Evolutionary conservation across 306 rosid species (phyloP).

Genomic region (Dryas drummondii): DNA sequence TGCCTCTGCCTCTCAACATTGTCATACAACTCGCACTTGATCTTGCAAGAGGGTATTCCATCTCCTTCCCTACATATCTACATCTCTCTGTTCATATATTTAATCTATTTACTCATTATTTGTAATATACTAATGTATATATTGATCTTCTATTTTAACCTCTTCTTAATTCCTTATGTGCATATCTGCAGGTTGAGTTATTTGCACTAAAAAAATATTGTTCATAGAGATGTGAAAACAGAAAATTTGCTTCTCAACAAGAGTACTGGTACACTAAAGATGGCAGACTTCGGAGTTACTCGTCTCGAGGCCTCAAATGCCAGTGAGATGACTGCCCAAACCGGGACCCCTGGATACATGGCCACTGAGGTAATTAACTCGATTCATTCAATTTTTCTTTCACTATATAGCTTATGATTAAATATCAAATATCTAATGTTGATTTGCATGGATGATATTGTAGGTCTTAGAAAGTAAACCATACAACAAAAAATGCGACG

Average conservation of each 20-base stretch:
- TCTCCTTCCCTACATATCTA: not conserved
- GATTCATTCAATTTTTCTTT: too few relatives aligned
- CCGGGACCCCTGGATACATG: constrained; percentile 19
- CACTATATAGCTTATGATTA: too few relatives aligned
- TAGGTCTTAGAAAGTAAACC: constrained; percentile 20
- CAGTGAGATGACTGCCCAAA: constrained; percentile 17
- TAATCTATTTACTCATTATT: too few relatives aligned
- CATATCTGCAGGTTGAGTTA: not conserved
- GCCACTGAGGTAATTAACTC: constrained; percentile 6
- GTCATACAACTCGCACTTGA: not conserved
- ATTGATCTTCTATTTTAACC: too few relatives aligned
- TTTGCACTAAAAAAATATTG: constrained; percentile 14
- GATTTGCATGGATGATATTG: not conserved
- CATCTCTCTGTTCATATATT: too few relatives aligned
- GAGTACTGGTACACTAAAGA: not conserved
- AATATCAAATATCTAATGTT: not conserved
- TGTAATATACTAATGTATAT: not conserved
- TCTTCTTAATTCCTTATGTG: not conserved
- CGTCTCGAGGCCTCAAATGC: constrained; percentile 5
- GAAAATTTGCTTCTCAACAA: constrained; percentile 17
- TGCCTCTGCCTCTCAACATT: not conserved
- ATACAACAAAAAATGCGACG: constrained; percentile 13
- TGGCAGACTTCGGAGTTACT: constrained; percentile 12
- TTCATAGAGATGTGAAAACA: constrained; percentile 12
- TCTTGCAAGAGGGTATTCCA: constrained; percentile 1